Evolutionary conservation across 2,329 filamentous ascomycete genomes (phyloP), one percentile per base, ranked within the genome.

Genomic region (Seiridium cupressi): DNA sequence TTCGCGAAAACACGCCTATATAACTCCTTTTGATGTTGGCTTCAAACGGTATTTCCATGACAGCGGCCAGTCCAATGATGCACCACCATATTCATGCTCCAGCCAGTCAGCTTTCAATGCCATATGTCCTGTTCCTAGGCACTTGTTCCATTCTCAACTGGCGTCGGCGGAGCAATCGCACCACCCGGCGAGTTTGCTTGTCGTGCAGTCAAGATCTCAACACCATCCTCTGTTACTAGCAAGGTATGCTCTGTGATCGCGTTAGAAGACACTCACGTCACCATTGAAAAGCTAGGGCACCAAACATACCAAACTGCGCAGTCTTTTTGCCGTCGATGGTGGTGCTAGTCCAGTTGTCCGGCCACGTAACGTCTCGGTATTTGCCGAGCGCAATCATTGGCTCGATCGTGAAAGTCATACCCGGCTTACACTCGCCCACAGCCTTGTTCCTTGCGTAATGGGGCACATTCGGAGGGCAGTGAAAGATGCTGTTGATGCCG

Each of bases 371-470:
- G 72, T 99, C 95, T 64, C 87, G 87, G 76, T 97, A 91, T 62
- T 91, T 93, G 61, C 95, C 95, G 59, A 97, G 76, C 46, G 92
- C 93, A 73, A 99, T 93, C 95, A 99, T 99, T 13, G 95, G 95
- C 79, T 99, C 95, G 63, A 99, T 99, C 0, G 95, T 99, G 71
- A 99, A 99, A 65, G 93, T 97, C 93, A 98, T 97, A 58, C 95
- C 95, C 0, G 92, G 89, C 79, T 97, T 97, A 62, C 93, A 95
- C 68, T 91, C 88, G 54, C 95, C 95, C 1, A 97, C 90, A 0
- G 94, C 92, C 85, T 98, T 99, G 79, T 98, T 99, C 83, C 97
- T 98, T 60, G 89, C 94, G 72, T 99, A 99, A 76, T 99, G 95
- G 4, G 95, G 95, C 57, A 99, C 89, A 72, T 96, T 98, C 1